Base-by-base conservation (phyloP, 1,284 basidiomycete genomes). In the Fistulina hepatica region DNA sequence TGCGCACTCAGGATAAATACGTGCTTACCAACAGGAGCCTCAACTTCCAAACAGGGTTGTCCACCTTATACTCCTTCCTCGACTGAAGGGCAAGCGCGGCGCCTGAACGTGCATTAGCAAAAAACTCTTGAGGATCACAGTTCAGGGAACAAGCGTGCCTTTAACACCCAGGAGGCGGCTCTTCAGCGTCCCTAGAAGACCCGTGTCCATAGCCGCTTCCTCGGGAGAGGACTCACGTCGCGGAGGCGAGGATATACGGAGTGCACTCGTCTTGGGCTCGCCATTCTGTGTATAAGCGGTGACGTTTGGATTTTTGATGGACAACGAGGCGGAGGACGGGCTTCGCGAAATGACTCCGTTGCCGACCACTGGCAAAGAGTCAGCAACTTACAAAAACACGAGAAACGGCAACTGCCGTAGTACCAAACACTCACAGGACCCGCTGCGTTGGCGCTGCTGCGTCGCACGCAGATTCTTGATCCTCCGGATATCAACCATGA, bases 1-100 rank as follows among this genome's bases (percentile, higher is more conserved):
- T n/a, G n/a, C n/a, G n/a, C n/a, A n/a, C n/a, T n/a, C n/a, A n/a
- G n/a, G n/a, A n/a, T n/a, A n/a, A n/a, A n/a, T n/a, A n/a, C n/a
- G n/a, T n/a, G n/a, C n/a, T n/a, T n/a, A n/a, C n/a, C n/a, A n/a
- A n/a, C n/a, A n/a, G n/a, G n/a, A n/a, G n/a, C 64, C 97, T 97
- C 44, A 98, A 69, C 33, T 90, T 68, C 11, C 84, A 79, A 23
- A 91, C 81, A 0, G 93, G 91, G 57, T 85, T 90, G 55, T 80
- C 70, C 41, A 67, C 64, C 52, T 69, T 68, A n/a, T n/a, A n/a
- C n/a, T n/a, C n/a, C n/a, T n/a, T n/a, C n/a, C n/a, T n/a, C n/a
- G n/a, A n/a, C n/a, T n/a, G n/a, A n/a, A n/a, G n/a, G n/a, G n/a
- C n/a, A n/a, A n/a, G n/a, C n/a, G n/a, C n/a, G n/a, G n/a, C n/a